These are phyloP conservation scores for Carallia brachiata DNA, from an alignment of 345 rosid species.

Conservation along the genomic window DNA sequence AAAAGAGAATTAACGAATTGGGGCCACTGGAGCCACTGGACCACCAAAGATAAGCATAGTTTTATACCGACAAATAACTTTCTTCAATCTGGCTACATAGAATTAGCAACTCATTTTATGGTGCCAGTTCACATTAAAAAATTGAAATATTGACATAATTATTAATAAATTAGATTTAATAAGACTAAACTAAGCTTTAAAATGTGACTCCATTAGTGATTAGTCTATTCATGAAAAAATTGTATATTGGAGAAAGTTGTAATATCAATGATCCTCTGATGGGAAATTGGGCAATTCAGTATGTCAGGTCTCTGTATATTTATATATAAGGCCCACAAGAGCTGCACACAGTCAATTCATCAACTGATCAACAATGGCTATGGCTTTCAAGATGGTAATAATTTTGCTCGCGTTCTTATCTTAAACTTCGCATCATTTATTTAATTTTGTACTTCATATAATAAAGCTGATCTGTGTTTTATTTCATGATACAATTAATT, in stretches of 20 bases:
- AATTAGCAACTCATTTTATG: too few relatives aligned
- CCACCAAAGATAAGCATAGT: too few relatives aligned
- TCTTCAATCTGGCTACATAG: too few relatives aligned
- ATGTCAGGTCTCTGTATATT: conserved; percentile 1
- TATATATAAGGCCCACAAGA: conserved; percentile 36
- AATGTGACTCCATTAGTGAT: too few relatives aligned
- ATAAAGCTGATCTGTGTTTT: background rate
- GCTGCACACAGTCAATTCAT: background rate
- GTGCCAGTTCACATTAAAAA: too few relatives aligned
- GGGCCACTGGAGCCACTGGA: too few relatives aligned
- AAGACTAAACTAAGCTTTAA: too few relatives aligned
- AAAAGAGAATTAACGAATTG: too few relatives aligned
- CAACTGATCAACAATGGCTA: conserved; percentile 63
- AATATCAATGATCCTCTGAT: conserved; percentile 26
- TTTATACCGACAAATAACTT: too few relatives aligned
- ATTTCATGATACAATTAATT: background rate
- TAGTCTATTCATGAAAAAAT: too few relatives aligned
- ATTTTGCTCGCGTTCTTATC: background rate
- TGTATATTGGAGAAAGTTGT: conserved; percentile 18
- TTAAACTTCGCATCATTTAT: background rate
- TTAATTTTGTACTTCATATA: background rate
- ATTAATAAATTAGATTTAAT: too few relatives aligned
- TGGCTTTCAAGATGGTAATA: conserved; percentile 97
- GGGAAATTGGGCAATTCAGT: conserved; percentile 26
- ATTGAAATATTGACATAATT: background rate